Conservation (phyloP, 805 yeast genomes). For the Starmerella lactis-condensi region DNA sequence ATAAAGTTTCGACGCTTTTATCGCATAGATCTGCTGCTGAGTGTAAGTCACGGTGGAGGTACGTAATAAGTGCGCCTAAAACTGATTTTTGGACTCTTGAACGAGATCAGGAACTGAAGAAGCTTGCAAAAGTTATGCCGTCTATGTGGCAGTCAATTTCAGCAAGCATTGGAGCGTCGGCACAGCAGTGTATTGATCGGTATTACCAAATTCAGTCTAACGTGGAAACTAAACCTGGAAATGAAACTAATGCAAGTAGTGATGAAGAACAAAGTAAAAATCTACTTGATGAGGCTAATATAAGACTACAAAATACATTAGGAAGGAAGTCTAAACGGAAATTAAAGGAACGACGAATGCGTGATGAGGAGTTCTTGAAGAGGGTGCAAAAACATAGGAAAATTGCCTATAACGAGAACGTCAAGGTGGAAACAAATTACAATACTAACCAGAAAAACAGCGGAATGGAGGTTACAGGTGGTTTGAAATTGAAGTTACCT, state of each 20-base stretch:
- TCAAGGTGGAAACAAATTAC: too few relatives aligned
- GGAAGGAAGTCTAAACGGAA: constrained; percentile 90
- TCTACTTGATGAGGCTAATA: constrained; percentile 87
- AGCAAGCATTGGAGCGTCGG: too few relatives aligned
- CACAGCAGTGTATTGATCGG: constrained; percentile 68
- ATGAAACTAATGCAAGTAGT: constrained; percentile 30
- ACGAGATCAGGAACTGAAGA: constrained; percentile 57
- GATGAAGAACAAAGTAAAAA: constrained; percentile 69
- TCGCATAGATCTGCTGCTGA: constrained; percentile 78
- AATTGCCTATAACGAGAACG: too few relatives aligned
- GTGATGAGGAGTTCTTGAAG: constrained; percentile 36
- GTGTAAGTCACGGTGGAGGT: constrained; percentile 83
- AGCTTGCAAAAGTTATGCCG: constrained; percentile 53
- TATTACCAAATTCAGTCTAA: too few relatives aligned
- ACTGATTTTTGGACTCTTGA: constrained; percentile 58
- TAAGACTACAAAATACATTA: constrained; percentile 76
- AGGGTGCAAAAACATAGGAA: constrained; percentile 3
- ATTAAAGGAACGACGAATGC: constrained; percentile 64
- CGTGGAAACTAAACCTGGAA: constrained; percentile 16
- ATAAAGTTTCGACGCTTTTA: constrained; percentile 70
- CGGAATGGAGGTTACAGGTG: too few relatives aligned
- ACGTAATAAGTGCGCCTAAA: constrained; percentile 63
- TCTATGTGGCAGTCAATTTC: constrained; percentile 85
- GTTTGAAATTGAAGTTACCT: too few relatives aligned
- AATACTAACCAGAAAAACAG: too few relatives aligned